Base-by-base conservation (phyloP, 768 basidiomycete genomes). In the Fomitopsis serialis region DNA sequence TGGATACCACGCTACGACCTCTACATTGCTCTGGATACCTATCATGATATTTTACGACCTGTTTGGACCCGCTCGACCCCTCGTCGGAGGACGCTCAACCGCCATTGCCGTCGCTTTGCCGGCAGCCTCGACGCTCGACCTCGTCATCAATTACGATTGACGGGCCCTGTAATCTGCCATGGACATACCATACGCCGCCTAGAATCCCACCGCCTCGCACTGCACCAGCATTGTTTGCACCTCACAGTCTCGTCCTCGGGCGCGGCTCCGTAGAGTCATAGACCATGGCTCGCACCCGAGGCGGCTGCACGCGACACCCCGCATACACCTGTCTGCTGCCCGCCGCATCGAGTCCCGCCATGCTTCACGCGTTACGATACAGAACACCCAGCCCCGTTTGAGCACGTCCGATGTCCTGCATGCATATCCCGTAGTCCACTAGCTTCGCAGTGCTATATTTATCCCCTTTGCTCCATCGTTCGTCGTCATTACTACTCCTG, bases 1-100 rank as follows among this genome's bases (percentile, higher is more conserved):
- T 27, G 50, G 50, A 51, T 51, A 51, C 48, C 48, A 49, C 48
- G 48, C 36, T 29, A 34, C 48, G 35, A 27, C 48, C 11, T 22
- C 19, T 40, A 24, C 48, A 11, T 17, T 27, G 13, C n/a, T 34
- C n/a, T 34, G 8, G 36, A 22, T 27, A 40, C 48, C 36, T 23
- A 49, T 49, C 48, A 40, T 40, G 37, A 40, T 40, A 40, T 40
- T 5, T 40, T 40, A 40, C 37, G 37, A 40, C 37, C 37, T 40
- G 37, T 15, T 40, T 19, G 37, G 37, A 40, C 37, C 37, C 37
- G 37, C 15, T 19, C 19, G 37, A 40, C 37, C 37, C 37, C 37
- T 4, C 37, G 13, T 40, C 15, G 7, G 37, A 17, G 37, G 37
- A 40, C 15, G 15, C 37, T 7, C 37, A 8, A 8, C 34, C 9